phyloP scores from a whole-genome alignment of 257 asterid species.

The Solanum boliviense region DNA sequence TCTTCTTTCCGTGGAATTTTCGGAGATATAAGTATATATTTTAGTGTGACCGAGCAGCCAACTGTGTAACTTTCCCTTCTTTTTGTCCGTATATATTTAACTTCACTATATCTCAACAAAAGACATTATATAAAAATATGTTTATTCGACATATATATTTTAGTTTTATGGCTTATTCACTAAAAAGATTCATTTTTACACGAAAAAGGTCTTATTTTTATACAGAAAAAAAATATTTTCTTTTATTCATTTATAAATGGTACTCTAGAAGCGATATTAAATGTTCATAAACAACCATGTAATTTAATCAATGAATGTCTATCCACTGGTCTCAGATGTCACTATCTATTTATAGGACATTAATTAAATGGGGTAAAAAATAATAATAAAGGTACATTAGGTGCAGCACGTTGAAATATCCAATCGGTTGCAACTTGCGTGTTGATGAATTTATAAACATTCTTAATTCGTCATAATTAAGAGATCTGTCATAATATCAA shows the following conservation, averaged over 20 bases:
- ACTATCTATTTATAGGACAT: background rate
- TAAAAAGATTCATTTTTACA: no score
- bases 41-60: no score
- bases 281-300: background rate
- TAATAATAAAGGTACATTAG: background rate
- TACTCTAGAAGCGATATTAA: background rate
- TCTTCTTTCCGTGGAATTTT: no score
- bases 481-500: background rate
- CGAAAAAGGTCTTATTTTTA: no score
- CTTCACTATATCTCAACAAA: no score
- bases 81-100: no score
- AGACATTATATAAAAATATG: no score
- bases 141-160: no score
- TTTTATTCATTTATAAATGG: no score
- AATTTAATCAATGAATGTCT: background rate
- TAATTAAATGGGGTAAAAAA: background rate
- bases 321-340: background rate
- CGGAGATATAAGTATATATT: no score
- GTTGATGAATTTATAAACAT: background rate
- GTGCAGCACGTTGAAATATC: background rate
- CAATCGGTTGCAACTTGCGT: background rate
- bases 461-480: background rate
- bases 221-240: no score
- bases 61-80: background rate
- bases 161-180: no score